Evolutionary conservation across 2,329 filamentous ascomycete species (phyloP), one percentile per base, ranked within the genome.

Genomic region (Nemania bipapillata): DNA sequence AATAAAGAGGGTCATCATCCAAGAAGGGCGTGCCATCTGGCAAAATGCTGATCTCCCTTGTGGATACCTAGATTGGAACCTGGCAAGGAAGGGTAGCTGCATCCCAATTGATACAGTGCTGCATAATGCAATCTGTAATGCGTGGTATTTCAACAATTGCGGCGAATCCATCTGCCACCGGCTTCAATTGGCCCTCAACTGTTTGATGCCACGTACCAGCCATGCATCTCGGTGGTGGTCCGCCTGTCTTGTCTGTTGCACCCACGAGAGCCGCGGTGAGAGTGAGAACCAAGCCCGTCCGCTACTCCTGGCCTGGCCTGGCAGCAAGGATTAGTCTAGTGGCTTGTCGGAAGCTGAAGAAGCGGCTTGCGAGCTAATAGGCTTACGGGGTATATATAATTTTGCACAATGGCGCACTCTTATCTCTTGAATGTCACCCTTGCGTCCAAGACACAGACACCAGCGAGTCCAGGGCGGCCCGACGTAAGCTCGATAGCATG

Each of bases 21-120:
- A 84, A 80, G 80, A 79, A 81, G 74, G 77, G 77, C 70, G 73
- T 80, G 83, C 82, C 83, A 85, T 81, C 82, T 85, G 82, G 82
- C 83, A 80, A 64, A 64, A 68, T 75, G 76, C 77, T 76, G 73
- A 76, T 75, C 75, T 63, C 66, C 70, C 75, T 76, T 79, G 81
- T 83, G 76, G 78, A 78, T 74, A 80, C 74, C 70, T 69, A 74
- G 70, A 75, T 74, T 76, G 75, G 77, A 76, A 77, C 72, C 71
- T 74, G 74, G 77, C 77, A 78, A 73, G 73, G 74, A 66, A 63
- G 68, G 75, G 76, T 79, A 77, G 76, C 74, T 77, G 77, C 76
- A 75, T 68, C 63, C 53, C 59, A 72, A 72, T 70, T 70, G 67
- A 72, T 63, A 72, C 57, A 30, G 28, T 70, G 50, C 65, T 68